Conservation (phyloP, 2,329 filamentous ascomycete species). For the Tolypocladium nubicola region DNA sequence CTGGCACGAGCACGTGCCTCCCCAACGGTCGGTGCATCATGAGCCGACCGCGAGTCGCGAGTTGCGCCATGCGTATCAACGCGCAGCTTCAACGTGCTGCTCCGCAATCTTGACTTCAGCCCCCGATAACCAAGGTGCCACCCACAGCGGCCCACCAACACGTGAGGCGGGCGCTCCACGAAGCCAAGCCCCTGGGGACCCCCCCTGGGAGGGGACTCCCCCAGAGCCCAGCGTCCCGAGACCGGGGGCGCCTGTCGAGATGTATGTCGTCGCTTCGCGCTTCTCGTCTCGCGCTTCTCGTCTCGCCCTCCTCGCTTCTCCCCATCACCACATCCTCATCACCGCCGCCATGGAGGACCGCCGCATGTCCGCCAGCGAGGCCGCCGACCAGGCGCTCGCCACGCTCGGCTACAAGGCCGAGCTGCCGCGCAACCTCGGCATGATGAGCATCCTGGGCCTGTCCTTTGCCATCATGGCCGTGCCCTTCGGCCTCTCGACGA, state of each 20-base stretch:
- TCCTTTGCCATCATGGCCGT: slow-evolving; percentile 41
- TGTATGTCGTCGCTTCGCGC: too few species aligned
- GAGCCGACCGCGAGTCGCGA: too few species aligned
- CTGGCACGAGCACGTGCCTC: not conserved
- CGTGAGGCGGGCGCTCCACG: not conserved
- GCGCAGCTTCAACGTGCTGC: not conserved
- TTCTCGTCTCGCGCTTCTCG: too few species aligned
- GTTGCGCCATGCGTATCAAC: too few species aligned
- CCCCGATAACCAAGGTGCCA: not conserved
- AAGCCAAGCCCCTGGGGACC: too few species aligned
- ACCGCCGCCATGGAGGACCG: slow-evolving; percentile 3
- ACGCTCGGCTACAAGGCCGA: slow-evolving; percentile 39
- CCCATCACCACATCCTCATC: too few species aligned
- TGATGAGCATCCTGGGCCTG: slow-evolving; percentile 36
- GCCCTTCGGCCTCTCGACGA: slow-evolving; percentile 38
- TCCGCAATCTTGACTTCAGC: not conserved
- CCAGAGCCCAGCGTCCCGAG: too few species aligned
- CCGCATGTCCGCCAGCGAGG: slow-evolving; percentile 8
- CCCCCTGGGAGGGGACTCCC: too few species aligned
- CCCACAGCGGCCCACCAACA: not conserved
- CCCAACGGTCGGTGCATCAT: too few species aligned
- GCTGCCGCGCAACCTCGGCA: slow-evolving; percentile 38
- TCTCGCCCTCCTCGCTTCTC: too few species aligned
- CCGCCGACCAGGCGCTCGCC: slow-evolving; percentile 33
- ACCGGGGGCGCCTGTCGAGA: too few species aligned